phyloP scores from a whole-genome alignment of 257 asterid genomes.

The Nicotiana tomentosiformis region DNA sequence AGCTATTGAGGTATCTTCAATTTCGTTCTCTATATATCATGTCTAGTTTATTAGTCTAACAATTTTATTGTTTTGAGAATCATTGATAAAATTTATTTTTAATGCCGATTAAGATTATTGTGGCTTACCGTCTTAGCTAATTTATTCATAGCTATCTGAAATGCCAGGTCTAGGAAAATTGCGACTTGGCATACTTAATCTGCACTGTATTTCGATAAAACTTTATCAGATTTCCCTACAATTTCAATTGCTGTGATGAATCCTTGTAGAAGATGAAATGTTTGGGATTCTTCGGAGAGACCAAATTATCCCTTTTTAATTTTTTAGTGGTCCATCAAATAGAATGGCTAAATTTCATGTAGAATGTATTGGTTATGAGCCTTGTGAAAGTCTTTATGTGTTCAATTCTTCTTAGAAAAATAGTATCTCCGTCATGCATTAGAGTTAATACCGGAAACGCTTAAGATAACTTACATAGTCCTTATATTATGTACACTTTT shows the following conservation, averaged over 20 bases:
- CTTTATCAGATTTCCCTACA: neutral
- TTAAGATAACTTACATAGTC: neutral
- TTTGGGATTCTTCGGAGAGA: neutral
- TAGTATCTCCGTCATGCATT: neutral
- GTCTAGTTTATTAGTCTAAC: neutral
- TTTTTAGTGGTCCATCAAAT: neutral
- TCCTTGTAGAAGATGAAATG: neutral
- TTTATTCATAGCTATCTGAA: neutral
- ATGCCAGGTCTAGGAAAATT: neutral
- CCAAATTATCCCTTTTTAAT: neutral
- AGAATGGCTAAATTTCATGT: neutral
- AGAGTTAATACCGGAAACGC: neutral
- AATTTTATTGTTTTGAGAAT: neutral
- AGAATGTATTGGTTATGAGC: neutral
- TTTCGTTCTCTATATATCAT: neutral
- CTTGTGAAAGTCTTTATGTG: neutral
- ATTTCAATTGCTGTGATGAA: neutral
- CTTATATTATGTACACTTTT: neutral
- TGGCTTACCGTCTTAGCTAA: neutral
- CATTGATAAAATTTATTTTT: neutral
- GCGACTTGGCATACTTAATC: neutral
- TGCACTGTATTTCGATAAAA: neutral
- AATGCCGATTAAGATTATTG: neutral
- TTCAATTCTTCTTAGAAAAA: neutral
- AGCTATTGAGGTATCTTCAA: slow-evolving; percentile 34